Percentiles rank a stretch among this genome's conserved stretches.
Conservation (phyloP, 257 asterid genomes). For the Penstemon newberryi region DNA sequence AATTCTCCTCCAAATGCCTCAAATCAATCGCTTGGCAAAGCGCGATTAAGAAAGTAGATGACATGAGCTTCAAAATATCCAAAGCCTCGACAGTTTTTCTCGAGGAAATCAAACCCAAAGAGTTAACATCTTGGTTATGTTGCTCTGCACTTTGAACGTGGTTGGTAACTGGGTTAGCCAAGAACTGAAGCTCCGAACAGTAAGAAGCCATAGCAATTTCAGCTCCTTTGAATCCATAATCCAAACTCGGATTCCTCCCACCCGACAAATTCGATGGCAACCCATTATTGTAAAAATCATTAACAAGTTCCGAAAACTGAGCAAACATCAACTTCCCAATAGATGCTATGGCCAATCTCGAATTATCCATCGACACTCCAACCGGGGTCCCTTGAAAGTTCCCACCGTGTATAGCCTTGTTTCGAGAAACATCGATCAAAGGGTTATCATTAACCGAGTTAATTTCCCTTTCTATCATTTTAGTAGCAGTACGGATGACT, state of each 20-base stretch:
- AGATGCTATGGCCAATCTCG: constrained; percentile 45
- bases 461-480: constrained; percentile 57
- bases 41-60: constrained; percentile 43
- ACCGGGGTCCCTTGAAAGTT: constrained; percentile 63
- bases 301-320: constrained; percentile 51
- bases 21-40: constrained; percentile 56
- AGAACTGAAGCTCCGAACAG: constrained; percentile 57
- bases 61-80: constrained; percentile 52
- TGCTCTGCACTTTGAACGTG: constrained; percentile 64
- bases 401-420: constrained; percentile 57
- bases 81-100: constrained; percentile 49
- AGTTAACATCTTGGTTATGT: constrained; percentile 59
- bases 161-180: constrained; percentile 53
- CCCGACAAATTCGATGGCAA: constrained; percentile 54
- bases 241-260: constrained; percentile 54
- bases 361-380: constrained; percentile 60
- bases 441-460: constrained; percentile 61
- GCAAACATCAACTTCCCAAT: constrained; percentile 56
- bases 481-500: constrained; percentile 51
- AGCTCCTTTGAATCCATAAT: constrained; percentile 53
- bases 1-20: constrained; percentile 56
- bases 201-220: constrained; percentile 63
- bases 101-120: constrained; percentile 52
- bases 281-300: constrained; percentile 57
- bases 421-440: constrained; percentile 50